Evolutionary conservation across 495 filamentous ascomycete genomes (phyloP), one percentile per base, ranked within the genome.

Genomic region (Letharia lupina): DNA sequence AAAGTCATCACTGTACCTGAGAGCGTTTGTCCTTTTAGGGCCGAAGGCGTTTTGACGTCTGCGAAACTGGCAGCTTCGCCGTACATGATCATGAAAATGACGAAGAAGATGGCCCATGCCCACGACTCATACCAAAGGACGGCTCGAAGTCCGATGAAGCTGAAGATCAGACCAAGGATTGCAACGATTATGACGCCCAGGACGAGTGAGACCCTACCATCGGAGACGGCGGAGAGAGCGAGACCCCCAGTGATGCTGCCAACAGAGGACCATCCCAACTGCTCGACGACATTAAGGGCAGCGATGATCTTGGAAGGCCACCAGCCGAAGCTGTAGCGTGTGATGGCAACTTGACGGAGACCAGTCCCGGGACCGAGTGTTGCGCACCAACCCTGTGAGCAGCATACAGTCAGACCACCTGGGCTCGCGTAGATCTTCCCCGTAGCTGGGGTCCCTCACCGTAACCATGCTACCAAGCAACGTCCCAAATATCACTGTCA

Each of bases 51-150:
- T 13, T 73, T 70, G 62, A 77, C 71, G 66, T 86, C 80, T 15
- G 79, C 78, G 48, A 77, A 80, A 23, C 70, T 73, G 7, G 75
- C 85, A 3, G 76, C 76, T 69, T 85, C 76, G 11, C 80, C 83
- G 56, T 80, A 80, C 63, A 87, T 81, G 70, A 86, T 76, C 66
- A 86, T 72, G 74, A 86, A 86, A 60, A 87, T 80, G 66, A 81
- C 69, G 69, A 84, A 78, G 70, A 82, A 82, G 33, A 82, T 65
- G 23, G 82, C 70, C 78, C 82, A 80, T 45, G 77, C 73, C 39
- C 69, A 80, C 39, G 75, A 73, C 66, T 79, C 72, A 61, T 78
- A 79, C 10, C 60, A 50, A 56, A 80, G 73, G 50, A 83, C 73
- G 45, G 75, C 77, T 72, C 76, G 75, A 65, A 83, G 64, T 35